Base-by-base conservation (phyloP, 768 basidiomycete genomes). In the Naganishia onofrii region DNA sequence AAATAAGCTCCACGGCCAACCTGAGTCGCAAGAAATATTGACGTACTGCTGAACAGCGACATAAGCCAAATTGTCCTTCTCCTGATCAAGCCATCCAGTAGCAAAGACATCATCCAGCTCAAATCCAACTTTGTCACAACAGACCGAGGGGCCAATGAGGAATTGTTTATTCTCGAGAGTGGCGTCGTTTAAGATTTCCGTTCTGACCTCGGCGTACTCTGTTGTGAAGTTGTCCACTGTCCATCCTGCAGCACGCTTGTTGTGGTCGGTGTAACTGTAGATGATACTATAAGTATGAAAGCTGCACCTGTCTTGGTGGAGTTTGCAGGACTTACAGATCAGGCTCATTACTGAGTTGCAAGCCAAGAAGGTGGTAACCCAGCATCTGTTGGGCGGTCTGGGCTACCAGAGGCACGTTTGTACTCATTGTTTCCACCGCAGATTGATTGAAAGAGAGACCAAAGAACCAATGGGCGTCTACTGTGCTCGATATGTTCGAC, bases 311-410 rank as follows among this genome's bases (percentile, higher is more conserved):
- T 23, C 6, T 29, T 44, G 15, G 42, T 42, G 42, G 4, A 46
- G 9, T 26, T 2, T 3, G 19, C 23, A 3, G 10, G 5, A 74
- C 78, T 69, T 53, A 92, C 72, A 90, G 84, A 82, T 92, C 90
- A 19, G 90, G 90, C 80, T 91, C 89, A 78, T 92, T 91, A 2
- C 87, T 89, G 0, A 87, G 85, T 76, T 90, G 88, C 9, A 89
- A 79, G 0, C 88, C 90, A n/a, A 88, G 78, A 23, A 91, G 81
- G 70, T 86, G 83, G 58, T 85, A 81, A 1, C 90, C 90, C 0
- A 91, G 82, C 70, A 90, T 87, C 21, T 79, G 71, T 76, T 89
- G 84, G 4, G 86, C 86, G 48, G 84, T 79, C 75, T 86, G 84
- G 8, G 87, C 88, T 34, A 82, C 82, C 34, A 84, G 69, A n/a